Conservation (phyloP, 1,284 basidiomycete genomes). For the Malassezia nana region DNA sequence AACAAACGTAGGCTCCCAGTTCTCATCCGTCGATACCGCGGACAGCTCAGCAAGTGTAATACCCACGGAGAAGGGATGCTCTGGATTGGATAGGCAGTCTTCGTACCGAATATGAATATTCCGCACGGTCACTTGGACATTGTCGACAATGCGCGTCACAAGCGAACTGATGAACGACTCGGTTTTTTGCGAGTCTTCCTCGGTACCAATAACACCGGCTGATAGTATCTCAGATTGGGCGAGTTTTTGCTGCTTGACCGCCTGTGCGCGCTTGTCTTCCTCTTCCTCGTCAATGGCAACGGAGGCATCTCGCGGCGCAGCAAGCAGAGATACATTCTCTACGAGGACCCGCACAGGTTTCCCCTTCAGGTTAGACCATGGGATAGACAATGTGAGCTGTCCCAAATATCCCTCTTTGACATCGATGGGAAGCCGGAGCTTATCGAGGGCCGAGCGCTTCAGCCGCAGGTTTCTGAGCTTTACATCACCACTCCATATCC, state of each 20-base stretch:
- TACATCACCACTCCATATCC: conserved; percentile 84
- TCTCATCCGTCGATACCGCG: conserved; percentile 80
- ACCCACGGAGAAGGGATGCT: conserved; percentile 91
- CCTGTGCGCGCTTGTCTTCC: conserved; percentile 70
- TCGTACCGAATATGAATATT: conserved; percentile 69
- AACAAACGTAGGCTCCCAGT: conserved; percentile 91
- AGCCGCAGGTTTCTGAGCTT: conserved; percentile 66
- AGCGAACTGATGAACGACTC: conserved; percentile 75
- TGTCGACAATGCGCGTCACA: conserved; percentile 85
- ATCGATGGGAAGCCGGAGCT: conserved; percentile 90
- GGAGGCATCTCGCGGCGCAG: conserved; percentile 68
- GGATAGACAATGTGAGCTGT: conserved; percentile 80
- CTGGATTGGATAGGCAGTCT: conserved; percentile 83
- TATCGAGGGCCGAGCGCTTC: conserved; percentile 89
- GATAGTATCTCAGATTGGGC: conserved; percentile 73
- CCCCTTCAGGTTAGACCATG: conserved; percentile 87
- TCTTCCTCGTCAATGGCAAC: conserved; percentile 67
- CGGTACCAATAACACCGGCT: conserved; percentile 25
- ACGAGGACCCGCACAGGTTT: conserved; percentile 84
- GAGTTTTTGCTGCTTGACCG: conserved; percentile 77
- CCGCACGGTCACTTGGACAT: conserved; percentile 79
- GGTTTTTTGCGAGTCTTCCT: conserved; percentile 63
- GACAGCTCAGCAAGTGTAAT: conserved; percentile 84
- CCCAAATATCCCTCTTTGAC: conserved; percentile 88
- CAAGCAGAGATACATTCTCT: conserved; percentile 89